Percentiles rank a stretch among this genome's conserved stretches.
These are phyloP conservation scores for Pleodorina starrii DNA, from an alignment of 139 green algal genomes.

Conservation along the genomic window DNA sequence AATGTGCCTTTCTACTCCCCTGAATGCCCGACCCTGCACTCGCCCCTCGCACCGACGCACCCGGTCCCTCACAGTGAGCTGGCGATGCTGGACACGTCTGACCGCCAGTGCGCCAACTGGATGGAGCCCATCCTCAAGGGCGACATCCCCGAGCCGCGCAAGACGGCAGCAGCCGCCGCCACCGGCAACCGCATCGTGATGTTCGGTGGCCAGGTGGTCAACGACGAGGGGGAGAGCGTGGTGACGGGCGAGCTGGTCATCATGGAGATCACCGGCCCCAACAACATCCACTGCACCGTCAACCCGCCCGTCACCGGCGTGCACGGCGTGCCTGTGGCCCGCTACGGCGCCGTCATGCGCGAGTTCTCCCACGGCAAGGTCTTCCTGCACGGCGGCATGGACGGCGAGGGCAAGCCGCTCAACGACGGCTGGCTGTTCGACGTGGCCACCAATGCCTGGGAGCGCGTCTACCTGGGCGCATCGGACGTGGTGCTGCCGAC, in stretches of 20 bases:
- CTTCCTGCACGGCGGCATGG: slow-evolving; percentile 84
- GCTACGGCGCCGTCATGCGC: slow-evolving; percentile 60
- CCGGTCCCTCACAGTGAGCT: slow-evolving; percentile 52
- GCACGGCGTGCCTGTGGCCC: slow-evolving; percentile 40
- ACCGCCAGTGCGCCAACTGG: slow-evolving; percentile 58
- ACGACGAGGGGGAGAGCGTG: slow-evolving; percentile 65
- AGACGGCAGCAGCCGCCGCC: slow-evolving; percentile 62
- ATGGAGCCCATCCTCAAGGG: slow-evolving; percentile 71
- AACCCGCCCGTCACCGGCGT: slow-evolving; percentile 49
- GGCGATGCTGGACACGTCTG: slow-evolving; percentile 59
- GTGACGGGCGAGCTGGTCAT: slow-evolving; percentile 73
- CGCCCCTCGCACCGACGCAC: no score
- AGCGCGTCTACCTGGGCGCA: slow-evolving; percentile 71
- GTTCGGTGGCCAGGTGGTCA: slow-evolving; percentile 69
- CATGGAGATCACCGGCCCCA: slow-evolving; percentile 68
- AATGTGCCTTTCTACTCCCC: no score
- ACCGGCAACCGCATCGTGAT: slow-evolving; percentile 69
- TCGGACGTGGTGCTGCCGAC: slow-evolving; percentile 64
- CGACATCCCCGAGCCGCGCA: slow-evolving; percentile 67
- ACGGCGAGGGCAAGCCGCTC: slow-evolving; percentile 67
- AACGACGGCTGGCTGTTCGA: slow-evolving; percentile 86
- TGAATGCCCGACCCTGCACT: no score
- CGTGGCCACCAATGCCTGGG: slow-evolving; percentile 68
- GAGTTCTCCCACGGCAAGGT: slow-evolving; percentile 71
- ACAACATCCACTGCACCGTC: slow-evolving; percentile 54